Base-by-base conservation (phyloP, 78 protist species). In the Dictyostelium discoideum region DNA sequence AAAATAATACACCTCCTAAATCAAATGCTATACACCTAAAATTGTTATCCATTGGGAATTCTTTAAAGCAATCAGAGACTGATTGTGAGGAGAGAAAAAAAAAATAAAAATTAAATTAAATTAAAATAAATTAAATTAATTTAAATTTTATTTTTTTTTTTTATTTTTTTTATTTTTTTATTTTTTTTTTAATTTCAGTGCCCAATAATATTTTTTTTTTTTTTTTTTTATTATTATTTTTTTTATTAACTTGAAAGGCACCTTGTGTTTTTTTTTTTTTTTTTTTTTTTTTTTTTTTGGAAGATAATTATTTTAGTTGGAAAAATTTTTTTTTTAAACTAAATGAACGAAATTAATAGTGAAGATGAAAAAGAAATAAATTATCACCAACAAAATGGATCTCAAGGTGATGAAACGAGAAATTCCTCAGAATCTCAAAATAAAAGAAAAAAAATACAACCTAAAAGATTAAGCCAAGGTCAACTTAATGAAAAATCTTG, bases 1-100 rank as follows among this genome's bases (percentile, higher is more conserved):
- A 32, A 44, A 83, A 83, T 37, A 83, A 60, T 32, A 83, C 87
- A 16, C 87, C 87, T 22, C 87, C 87, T 18, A 81, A 50, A 81
- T 81, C 85, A 44, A 81, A 48, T 26, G 85, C 85, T 42, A 76
- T 11, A 76, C 80, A 32, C 13, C 32, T 32, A 8, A 76, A 26
- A 9, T 67, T 24, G 22, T 7, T 65, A 67, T 67, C 46, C 46
- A 73, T 32, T 32, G 37, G n/a, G n/a, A 32, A 32, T 32, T 32
- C 37, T 32, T 32, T 32, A 32, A 1, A 32, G 37, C 37, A 32
- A 32, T 32, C 37, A 32, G 1, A 32, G 37, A 1, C 37, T 32
- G 37, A 32, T 32, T 9, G 6, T 29, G 32, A 26, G 32, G 6
- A 72, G 32, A 26, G 32, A 67, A 26, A 67, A 24, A 9, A 67